These are phyloP conservation scores for Peronospora farinosa DNA, from an alignment of 352 stramenopile genomes.

Conservation along the genomic window DNA sequence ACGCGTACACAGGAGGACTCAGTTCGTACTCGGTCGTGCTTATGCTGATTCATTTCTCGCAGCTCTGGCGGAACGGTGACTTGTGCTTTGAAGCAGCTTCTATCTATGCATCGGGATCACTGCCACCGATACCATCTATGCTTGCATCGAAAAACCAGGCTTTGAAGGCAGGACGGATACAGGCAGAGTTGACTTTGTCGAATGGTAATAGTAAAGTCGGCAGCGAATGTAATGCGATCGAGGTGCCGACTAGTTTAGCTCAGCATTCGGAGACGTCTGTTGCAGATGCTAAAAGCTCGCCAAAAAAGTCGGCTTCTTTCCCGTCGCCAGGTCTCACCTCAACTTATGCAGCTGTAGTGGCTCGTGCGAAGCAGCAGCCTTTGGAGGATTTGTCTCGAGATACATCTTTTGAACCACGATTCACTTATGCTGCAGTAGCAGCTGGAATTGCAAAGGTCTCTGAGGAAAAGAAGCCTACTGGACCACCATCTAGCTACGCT, in stretches of 20 bases:
- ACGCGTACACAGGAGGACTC: slow-evolving; percentile 87
- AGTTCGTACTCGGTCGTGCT: slow-evolving; percentile 90
- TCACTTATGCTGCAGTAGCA: slow-evolving; percentile 70
- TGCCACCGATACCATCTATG: slow-evolving; percentile 31
- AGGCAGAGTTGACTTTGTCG: slow-evolving; percentile 2
- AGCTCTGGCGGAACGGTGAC: slow-evolving; percentile 58
- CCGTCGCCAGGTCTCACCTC: slow-evolving; percentile 27
- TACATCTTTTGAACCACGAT: slow-evolving; percentile 26
- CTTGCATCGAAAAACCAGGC: slow-evolving; percentile 24
- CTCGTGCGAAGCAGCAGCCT: slow-evolving; percentile 28
- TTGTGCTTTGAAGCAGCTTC: slow-evolving; percentile 47
- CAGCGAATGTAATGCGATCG: slow-evolving; percentile 10
- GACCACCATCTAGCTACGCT: slow-evolving; percentile 58
- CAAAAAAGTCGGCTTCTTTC: slow-evolving; percentile 20
- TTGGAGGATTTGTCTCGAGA: slow-evolving; percentile 10
- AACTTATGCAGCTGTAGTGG: slow-evolving; percentile 60
- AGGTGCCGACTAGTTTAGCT: slow-evolving; percentile 2
- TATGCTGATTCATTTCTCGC: slow-evolving; percentile 87
- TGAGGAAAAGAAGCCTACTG: slow-evolving; percentile 11
- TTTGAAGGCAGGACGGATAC: slow-evolving; percentile 23
- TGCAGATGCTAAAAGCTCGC: slow-evolving; percentile 1
- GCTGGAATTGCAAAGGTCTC: slow-evolving; percentile 53
- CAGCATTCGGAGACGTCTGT: not conserved
- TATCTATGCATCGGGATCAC: slow-evolving; percentile 57
- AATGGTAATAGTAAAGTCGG: slow-evolving; percentile 13